Conservation (phyloP, 805 yeast species). For the Saccharomycopsis vini region DNA sequence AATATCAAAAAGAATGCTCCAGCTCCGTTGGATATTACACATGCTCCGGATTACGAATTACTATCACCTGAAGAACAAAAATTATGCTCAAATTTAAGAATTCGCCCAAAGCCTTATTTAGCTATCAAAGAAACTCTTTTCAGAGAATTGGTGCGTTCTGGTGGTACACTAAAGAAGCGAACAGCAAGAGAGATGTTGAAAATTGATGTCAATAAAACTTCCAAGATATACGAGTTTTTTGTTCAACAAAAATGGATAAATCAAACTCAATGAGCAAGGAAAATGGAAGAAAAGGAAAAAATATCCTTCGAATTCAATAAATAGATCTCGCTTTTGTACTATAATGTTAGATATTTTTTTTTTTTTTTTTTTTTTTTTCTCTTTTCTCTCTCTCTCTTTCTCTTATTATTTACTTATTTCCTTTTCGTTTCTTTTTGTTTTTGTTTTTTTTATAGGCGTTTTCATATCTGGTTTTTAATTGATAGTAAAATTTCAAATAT, state of each 20-base stretch:
- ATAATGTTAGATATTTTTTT: too few relatives aligned
- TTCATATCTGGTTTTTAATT: too few relatives aligned
- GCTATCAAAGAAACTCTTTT: conserved; percentile 86
- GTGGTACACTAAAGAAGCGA: conserved; percentile 75
- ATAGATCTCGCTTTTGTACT: too few relatives aligned
- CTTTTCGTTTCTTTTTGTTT: too few relatives aligned
- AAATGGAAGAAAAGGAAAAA: too few relatives aligned
- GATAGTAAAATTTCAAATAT: too few relatives aligned
- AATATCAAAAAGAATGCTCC: conserved; percentile 29
- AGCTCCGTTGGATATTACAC: conserved; percentile 59
- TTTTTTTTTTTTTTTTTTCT: too few relatives aligned
- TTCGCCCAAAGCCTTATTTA: conserved; percentile 86
- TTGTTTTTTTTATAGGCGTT: too few relatives aligned
- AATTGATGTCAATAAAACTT: conserved; percentile 80
- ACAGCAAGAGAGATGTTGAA: conserved; percentile 77
- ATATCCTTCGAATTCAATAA: too few relatives aligned
- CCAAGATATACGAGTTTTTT: conserved; percentile 86
- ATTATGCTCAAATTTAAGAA: conserved; percentile 73
- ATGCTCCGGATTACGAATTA: conserved; percentile 74
- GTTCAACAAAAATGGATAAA: conserved; percentile 80
- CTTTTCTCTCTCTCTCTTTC: too few relatives aligned
- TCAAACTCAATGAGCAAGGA: not conserved
- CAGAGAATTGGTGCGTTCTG: conserved; percentile 76
- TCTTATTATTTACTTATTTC: too few relatives aligned
- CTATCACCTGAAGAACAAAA: conserved; percentile 83